Evolutionary conservation across 495 filamentous ascomycete genomes (phyloP).

Genomic region (Talaromyces trachyspermus): DNA sequence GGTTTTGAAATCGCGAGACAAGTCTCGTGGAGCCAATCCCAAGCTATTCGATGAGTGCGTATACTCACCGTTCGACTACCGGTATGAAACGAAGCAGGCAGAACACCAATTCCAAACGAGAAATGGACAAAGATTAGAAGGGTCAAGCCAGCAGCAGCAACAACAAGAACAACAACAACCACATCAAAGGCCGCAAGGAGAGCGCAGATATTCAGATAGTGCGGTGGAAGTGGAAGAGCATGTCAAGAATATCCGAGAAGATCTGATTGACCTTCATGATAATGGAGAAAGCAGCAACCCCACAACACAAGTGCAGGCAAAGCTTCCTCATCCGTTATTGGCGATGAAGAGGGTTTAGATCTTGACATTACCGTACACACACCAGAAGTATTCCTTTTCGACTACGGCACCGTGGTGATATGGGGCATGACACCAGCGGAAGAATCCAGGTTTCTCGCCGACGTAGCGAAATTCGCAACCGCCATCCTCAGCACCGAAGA

Average conservation of each 20-base stretch:
- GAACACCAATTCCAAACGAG: constrained; percentile 14
- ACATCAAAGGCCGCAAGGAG: constrained; percentile 34
- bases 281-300: constrained; percentile 22
- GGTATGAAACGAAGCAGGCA: constrained; percentile 31
- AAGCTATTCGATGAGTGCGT: constrained; percentile 96
- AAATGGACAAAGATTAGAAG: constrained; percentile 15
- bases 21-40: constrained; percentile 67
- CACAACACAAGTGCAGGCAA: constrained; percentile 19
- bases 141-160: constrained; percentile 17
- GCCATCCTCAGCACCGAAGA: constrained; percentile 85
- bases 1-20: constrained; percentile 78
- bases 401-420: constrained; percentile 99
- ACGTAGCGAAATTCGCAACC: constrained; percentile 89
- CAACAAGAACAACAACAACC: constrained; percentile 24
- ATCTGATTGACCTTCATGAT: constrained; percentile 46
- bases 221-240: constrained; percentile 50
- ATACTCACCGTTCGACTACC: constrained; percentile 85
- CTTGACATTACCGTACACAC: constrained; percentile 69
- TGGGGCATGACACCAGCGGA: constrained; percentile 90
- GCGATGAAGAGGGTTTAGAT: constrained; percentile 22
- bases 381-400: constrained; percentile 90
- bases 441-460: constrained; percentile 82
- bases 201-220: constrained; percentile 60
- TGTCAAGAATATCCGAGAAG: constrained; percentile 39
- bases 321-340: constrained; percentile 13